Evolutionary conservation across 495 filamentous ascomycete genomes (phyloP).

Genomic region (Pseudoneurospora amorphoporcata): DNA sequence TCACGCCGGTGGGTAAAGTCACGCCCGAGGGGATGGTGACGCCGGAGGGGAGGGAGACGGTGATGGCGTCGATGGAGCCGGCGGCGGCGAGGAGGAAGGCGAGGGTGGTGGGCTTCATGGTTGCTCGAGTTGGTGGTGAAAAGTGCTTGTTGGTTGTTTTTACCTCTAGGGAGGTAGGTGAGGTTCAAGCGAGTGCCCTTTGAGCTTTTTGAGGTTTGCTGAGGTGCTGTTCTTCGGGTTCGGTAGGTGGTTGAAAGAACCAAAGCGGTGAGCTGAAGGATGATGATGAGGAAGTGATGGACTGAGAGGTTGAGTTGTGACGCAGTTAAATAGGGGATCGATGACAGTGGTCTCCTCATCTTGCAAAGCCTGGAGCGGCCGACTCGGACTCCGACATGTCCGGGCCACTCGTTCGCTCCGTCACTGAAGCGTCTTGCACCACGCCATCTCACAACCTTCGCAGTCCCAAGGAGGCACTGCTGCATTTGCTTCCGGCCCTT

Average conservation of each 20-base stretch:
- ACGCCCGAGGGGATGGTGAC: slow-evolving; percentile 16
- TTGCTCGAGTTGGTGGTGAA: not conserved
- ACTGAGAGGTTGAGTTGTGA: not conserved
- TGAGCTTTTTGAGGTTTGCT: not conserved
- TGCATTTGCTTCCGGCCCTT: not conserved
- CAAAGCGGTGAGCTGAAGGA: not conserved
- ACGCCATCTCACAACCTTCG: not conserved
- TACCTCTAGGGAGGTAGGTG: not conserved
- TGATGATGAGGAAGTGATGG: not conserved
- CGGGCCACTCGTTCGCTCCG: not conserved
- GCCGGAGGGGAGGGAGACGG: slow-evolving; percentile 16
- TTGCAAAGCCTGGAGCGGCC: not conserved
- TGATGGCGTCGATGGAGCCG: not conserved
- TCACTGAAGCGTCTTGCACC: not conserved
- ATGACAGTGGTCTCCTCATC: not conserved
- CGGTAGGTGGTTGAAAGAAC: not conserved
- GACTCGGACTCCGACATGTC: not conserved
- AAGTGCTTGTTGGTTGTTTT: not conserved
- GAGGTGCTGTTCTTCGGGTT: not conserved
- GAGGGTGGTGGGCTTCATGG: not conserved
- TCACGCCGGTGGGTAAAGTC: slow-evolving; percentile 21
- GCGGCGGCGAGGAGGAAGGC: not conserved
- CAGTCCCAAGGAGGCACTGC: not conserved
- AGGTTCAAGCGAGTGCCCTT: not conserved
- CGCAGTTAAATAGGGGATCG: not conserved